phyloP scores from a whole-genome alignment of 441 rosid species.

The Daphne laureola region DNA sequence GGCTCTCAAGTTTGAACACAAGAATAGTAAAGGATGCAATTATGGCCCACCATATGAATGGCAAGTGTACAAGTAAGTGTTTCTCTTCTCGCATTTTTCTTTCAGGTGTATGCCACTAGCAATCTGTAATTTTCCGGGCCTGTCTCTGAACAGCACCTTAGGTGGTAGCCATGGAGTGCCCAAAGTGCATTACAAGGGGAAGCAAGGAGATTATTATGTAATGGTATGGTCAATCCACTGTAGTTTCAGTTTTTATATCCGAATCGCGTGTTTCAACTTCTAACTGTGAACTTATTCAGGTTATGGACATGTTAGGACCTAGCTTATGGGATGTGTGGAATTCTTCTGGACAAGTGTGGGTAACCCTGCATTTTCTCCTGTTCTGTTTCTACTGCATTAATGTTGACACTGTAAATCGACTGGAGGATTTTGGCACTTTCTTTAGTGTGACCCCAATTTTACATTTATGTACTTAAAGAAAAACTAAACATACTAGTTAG shows the following conservation, averaged over 20 bases:
- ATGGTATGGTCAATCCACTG: conserved; percentile 50
- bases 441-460: no score
- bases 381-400: background rate
- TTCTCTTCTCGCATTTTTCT: conserved; percentile 1
- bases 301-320: conserved; percentile 98
- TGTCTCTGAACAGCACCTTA: conserved; percentile 52
- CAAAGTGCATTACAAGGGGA: conserved; percentile 89
- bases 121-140: conserved; percentile 7
- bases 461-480: no score
- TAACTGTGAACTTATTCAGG: conserved; percentile 35
- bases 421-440: no score
- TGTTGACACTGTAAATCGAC: background rate
- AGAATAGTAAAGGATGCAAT: no score
- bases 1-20: conserved; percentile 95
- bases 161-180: conserved; percentile 99
- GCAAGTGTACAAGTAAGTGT: conserved; percentile 80
- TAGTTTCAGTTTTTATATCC: conserved; percentile 9
- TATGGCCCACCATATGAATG: no score
- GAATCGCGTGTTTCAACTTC: conserved; percentile 11
- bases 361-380: conserved; percentile 11
- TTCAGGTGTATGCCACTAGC: background rate
- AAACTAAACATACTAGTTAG: no score
- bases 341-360: conserved; percentile 95
- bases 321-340: conserved; percentile 99
- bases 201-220: conserved; percentile 92